Evolutionary conservation across 2,329 filamentous ascomycete species (phyloP), one percentile per base, ranked within the genome.

Genomic region (Tricladium varicosporioides): DNA sequence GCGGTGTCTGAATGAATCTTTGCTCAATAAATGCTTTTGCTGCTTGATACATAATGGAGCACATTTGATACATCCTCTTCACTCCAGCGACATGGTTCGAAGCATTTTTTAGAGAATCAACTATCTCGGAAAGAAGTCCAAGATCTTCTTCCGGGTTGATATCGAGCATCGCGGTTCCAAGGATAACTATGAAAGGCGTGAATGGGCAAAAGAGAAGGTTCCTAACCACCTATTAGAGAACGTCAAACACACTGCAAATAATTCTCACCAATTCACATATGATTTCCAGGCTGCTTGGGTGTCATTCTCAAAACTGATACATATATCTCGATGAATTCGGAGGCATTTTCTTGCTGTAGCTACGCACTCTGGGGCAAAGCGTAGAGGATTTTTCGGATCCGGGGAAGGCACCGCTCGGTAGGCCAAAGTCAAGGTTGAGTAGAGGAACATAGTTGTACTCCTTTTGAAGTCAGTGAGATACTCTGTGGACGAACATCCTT

Each of bases 191-290:
- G 18, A 59, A 59, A 7, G 57, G 57, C 2, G 57, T 59, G 15
- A 59, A 59, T 2, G 57, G 57, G 11, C 52, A 56, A 4, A 59
- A 48, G 2, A 53, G 51, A 18, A 59, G 57, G 16, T 59, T 59
- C 57, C 57, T 56, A 27, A 7, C 3, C 22, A 7, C 3, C 3
- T 4, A 27, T 27, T 7, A 27, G 22, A 27, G 22, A 4, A 27
- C 22, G 3, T 27, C 22, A 27, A 3, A 27, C 7, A 7, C 7
- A 7, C 22, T 3, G 22, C 22, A 3, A 7, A 3, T 7, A 27
- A 27, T 27, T 3, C 22, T 27, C 22, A 27, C 22, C 22, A 27
- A 27, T 27, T 27, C 7, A 27, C 22, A 7, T 27, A 27, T 27
- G 22, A 27, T 27, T 27, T 7, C 22, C 22, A 27, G 22, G 22